Evolutionary conservation across 2,329 filamentous ascomycete species (phyloP), one percentile per base, ranked within the genome.

Genomic region (Paecilomyces variotii): DNA sequence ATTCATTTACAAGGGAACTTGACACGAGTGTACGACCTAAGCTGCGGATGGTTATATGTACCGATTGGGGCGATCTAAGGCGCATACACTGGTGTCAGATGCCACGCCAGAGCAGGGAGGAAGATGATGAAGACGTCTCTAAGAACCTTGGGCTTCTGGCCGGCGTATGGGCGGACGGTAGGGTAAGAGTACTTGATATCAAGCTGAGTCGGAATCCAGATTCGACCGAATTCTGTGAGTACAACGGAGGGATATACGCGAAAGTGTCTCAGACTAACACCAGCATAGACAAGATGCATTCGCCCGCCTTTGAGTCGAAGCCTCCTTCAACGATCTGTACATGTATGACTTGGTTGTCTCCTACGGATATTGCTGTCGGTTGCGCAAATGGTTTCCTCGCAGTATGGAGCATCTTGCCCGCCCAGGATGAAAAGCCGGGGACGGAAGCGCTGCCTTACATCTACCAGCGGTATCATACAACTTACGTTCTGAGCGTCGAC

Each of bases 151-250:
- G 83, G 0, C 70, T 86, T 5, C 73, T 87, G 26, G 84, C 82
- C 3, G 78, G 78, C 10, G 69, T 86, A 1, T 86, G 81, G 74
- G 78, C 76, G n/a, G 85, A 87, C 66, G 84, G 84, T 4, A 74
- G 69, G 53, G 70, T 84, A 3, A 75, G 82, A 58, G 75, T 87
- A 3, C 66, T 87, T 34, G 78, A 84, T 63, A 66, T 86, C n/a
- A 74, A 71, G 55, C 25, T 74, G 51, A 63, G 63, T 51, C 61
- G 63, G 26, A 61, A 67, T 26, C 60, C 67, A 10, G 59, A 65
- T 34, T 60, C 59, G 50, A 69, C 69, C 0, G 70, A 75, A 63
- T 76, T 67, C 55, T 61, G 72, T 75, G 63, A 63, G 71, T 55
- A 30, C 7, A 45, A 26, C 3, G 25, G 14, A 39, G 5, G 3